A percentile compares a stretch with the other conserved stretches of the same genome.
Conservation (phyloP, 2,329 filamentous ascomycete species). For the Coniella lustricola region DNA sequence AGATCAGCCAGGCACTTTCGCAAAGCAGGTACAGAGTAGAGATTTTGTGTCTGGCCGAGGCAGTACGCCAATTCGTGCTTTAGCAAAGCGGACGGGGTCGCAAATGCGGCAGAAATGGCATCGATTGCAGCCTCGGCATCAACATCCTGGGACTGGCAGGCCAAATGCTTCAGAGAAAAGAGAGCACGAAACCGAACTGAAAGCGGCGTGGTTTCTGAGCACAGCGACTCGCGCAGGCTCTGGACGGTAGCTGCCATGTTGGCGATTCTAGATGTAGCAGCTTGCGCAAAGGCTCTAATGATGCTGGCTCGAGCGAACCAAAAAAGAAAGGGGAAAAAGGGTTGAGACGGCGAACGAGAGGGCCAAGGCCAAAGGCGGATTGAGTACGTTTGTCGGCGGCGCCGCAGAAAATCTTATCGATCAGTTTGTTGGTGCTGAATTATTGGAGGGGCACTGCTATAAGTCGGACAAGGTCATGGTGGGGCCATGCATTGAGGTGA, state of each 20-base stretch:
- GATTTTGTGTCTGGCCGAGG: conserved; percentile 80
- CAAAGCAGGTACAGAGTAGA: conserved; percentile 65
- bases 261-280: conserved; percentile 22
- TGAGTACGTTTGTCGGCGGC: background rate
- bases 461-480: background rate
- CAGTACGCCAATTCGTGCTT: conserved; percentile 98
- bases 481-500: conserved; percentile 4
- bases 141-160: conserved; percentile 58
- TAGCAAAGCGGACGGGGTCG: conserved; percentile 77
- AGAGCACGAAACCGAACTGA: conserved; percentile 89
- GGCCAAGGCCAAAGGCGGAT: background rate
- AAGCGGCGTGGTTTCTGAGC: conserved; percentile 73
- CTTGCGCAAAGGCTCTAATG: background rate
- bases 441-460: background rate
- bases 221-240: conserved; percentile 67
- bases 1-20: conserved; percentile 67
- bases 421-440: background rate
- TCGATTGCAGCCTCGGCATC: conserved; percentile 54
- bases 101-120: conserved; percentile 83
- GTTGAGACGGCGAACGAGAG: background rate
- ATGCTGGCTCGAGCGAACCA: background rate
- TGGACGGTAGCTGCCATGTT: conserved; percentile 40
- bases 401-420: conserved; percentile 5
- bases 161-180: conserved; percentile 94
- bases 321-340: background rate